phyloP scores from a whole-genome alignment of 805 yeast species.

The Lachancea dasiensis region DNA sequence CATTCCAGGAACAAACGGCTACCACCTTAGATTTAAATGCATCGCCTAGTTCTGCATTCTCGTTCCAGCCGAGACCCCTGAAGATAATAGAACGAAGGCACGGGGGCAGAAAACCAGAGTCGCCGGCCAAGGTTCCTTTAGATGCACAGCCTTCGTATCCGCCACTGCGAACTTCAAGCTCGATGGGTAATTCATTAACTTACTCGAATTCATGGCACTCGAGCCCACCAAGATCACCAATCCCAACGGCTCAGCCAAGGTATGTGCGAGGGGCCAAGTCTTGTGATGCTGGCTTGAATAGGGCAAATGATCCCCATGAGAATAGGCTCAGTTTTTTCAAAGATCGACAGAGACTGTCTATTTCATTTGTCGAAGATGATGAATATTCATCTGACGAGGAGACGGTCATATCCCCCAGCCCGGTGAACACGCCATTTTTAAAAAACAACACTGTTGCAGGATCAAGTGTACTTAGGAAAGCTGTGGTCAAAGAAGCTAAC shows the following conservation, averaged over 20 bases:
- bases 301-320: conserved; percentile 3
- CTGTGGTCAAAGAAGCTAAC: no score
- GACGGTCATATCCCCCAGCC: conserved; percentile 21
- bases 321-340: conserved; percentile 21
- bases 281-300: conserved; percentile 24
- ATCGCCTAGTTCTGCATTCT: no score
- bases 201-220: neutral
- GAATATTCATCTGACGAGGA: conserved; percentile 21
- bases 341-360: conserved; percentile 31
- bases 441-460: neutral
- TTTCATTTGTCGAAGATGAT: conserved; percentile 26
- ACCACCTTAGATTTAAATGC: no score
- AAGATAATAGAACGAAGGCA: no score
- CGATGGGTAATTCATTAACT: no score
- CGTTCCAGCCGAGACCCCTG: no score
- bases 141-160: no score
- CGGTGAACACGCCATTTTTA: conserved; percentile 4
- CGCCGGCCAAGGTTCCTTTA: no score
- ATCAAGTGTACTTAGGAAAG: conserved; percentile 4
- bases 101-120: no score
- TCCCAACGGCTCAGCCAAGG: neutral
- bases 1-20: no score
- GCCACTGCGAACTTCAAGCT: no score
- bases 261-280: conserved; percentile 23
- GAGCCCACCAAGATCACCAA: neutral